Evolutionary conservation across 192 early-diverging fungal genomes (phyloP).

Genomic region (Neocallimastix lanati): DNA sequence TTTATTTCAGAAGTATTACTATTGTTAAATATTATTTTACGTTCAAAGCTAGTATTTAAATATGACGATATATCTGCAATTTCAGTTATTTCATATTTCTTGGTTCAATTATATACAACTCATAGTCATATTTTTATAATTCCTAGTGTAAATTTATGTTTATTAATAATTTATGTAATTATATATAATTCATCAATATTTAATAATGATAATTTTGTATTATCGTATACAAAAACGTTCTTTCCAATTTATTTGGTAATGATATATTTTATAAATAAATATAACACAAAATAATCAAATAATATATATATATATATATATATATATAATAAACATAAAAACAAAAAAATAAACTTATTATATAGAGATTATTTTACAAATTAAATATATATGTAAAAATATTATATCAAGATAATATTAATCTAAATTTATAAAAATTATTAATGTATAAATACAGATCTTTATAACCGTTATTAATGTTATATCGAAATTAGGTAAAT

Average conservation of each 20-base stretch:
- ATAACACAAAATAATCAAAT: too few relatives aligned
- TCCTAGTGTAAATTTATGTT: not conserved
- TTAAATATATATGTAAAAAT: too few relatives aligned
- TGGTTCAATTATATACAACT: not conserved
- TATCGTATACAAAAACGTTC: not conserved
- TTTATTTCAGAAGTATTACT: not conserved
- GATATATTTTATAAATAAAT: not conserved
- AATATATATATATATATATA: not conserved
- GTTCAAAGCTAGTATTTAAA: not conserved
- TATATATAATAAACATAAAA: not conserved
- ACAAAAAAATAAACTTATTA: too few relatives aligned
- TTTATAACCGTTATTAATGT: too few relatives aligned
- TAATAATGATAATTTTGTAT: not conserved
- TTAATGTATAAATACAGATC: too few relatives aligned
- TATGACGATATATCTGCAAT: too few relatives aligned
- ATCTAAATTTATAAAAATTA: too few relatives aligned
- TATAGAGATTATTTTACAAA: too few relatives aligned
- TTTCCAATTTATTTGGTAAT: not conserved
- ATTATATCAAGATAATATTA: too few relatives aligned
- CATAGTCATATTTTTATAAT: not conserved
- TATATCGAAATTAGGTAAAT: too few relatives aligned
- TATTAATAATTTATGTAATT: not conserved
- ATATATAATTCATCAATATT: not conserved
- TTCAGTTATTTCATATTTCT: not conserved
- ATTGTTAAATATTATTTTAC: not conserved